Percentiles rank a stretch among this genome's conserved stretches.
These are phyloP conservation scores for Cicer chorassanicum DNA, from an alignment of 306 rosid genomes.

Conservation along the genomic window DNA sequence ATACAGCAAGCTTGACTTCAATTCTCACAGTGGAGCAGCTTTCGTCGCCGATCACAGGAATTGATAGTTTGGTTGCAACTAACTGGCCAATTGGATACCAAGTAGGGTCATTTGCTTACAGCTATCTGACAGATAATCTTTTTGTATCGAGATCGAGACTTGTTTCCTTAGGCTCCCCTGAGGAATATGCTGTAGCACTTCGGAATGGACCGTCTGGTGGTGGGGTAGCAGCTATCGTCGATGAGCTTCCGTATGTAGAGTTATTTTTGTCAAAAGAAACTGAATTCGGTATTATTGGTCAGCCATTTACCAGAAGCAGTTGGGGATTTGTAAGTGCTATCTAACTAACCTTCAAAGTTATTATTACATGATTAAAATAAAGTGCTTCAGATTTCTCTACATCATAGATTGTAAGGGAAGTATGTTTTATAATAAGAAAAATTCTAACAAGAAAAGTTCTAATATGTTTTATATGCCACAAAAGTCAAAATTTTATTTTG, in stretches of 20 bases:
- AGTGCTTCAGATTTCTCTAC: slow-evolving; percentile 20
- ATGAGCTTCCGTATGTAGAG: slow-evolving; percentile 87
- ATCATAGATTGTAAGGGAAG: background rate
- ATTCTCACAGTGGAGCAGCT: slow-evolving; percentile 94
- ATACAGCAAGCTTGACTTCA: slow-evolving; percentile 93
- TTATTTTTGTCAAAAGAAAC: slow-evolving; percentile 71
- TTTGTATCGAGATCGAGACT: slow-evolving; percentile 72
- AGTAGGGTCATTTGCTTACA: slow-evolving; percentile 87
- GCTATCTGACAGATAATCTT: slow-evolving; percentile 77
- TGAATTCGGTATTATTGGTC: slow-evolving; percentile 85
- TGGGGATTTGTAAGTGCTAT: slow-evolving; percentile 97
- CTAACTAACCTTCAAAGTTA: slow-evolving; percentile 35
- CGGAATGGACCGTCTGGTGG: slow-evolving; percentile 71
- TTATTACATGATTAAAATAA: slow-evolving; percentile 15
- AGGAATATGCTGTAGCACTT: slow-evolving; percentile 79
- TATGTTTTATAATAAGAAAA: background rate
- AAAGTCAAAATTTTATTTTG: too few species aligned
- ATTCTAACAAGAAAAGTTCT: background rate
- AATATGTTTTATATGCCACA: too few species aligned
- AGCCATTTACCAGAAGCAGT: slow-evolving; percentile 77
- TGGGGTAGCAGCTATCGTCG: slow-evolving; percentile 92
- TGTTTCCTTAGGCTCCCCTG: slow-evolving; percentile 76
- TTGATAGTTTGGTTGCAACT: slow-evolving; percentile 80
- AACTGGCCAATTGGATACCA: slow-evolving; percentile 88
- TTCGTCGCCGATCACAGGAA: slow-evolving; percentile 83